These are phyloP conservation scores for Amanita muscaria DNA, from an alignment of 768 basidiomycete species.

Conservation along the genomic window DNA sequence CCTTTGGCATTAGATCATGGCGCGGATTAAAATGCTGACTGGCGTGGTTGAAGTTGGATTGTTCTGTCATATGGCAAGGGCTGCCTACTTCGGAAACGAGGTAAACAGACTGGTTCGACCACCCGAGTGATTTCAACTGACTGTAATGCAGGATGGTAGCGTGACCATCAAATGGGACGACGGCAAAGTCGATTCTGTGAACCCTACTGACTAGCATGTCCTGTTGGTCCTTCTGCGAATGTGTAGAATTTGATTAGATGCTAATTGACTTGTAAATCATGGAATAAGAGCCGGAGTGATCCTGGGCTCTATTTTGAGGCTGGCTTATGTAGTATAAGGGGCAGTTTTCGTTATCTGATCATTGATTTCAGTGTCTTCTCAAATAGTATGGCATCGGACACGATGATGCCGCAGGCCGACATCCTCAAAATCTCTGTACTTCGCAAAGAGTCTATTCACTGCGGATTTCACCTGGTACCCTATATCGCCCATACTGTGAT, in stretches of 20 bases:
- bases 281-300: no score
- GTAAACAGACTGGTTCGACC: conserved; percentile 27
- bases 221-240: no score
- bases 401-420: conserved; percentile 27
- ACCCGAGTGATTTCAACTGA: conserved; percentile 2
- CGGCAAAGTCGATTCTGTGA: conserved; percentile 20
- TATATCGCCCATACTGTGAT: conserved; percentile 78
- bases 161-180: conserved; percentile 54
- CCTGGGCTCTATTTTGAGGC: no score
- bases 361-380: not conserved
- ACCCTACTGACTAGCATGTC: no score
- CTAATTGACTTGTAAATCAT: no score
- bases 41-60: conserved; percentile 98
- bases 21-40: conserved; percentile 85
- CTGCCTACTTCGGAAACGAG: conserved; percentile 94
- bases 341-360: not conserved
- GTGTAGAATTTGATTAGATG: no score
- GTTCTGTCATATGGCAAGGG: conserved; percentile 89
- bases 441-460: conserved; percentile 81
- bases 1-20: conserved; percentile 50
- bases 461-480: conserved; percentile 85
- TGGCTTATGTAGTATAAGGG: no score
- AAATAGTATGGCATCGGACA: not conserved
- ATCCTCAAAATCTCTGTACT: conserved; percentile 78
- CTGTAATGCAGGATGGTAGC: conserved; percentile 47